Conservation (phyloP, 371 early-diverging fungal species). For the Mortierella sp. region DNA sequence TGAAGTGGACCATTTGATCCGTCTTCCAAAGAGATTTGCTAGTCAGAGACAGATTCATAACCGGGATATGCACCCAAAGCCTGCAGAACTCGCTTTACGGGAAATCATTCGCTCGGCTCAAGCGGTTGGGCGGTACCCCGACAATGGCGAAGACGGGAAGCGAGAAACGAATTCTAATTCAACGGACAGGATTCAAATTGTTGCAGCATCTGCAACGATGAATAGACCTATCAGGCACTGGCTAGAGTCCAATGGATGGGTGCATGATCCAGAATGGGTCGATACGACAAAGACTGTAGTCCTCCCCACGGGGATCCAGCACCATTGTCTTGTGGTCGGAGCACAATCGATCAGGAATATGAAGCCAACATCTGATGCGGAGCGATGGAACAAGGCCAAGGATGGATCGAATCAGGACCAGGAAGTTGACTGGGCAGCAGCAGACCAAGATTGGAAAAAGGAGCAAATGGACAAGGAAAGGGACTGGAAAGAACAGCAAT, state of each 20-base stretch:
- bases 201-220: slow-evolving; percentile 80
- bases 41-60: slow-evolving; percentile 60
- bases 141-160: slow-evolving; percentile 3
- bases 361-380: background rate
- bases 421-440: slow-evolving; percentile 32
- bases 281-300: slow-evolving; percentile 64
- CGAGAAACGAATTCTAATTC: too few species aligned
- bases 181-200: slow-evolving; percentile 62
- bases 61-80: slow-evolving; percentile 72
- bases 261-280: slow-evolving; percentile 68
- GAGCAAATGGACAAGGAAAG: slow-evolving; percentile 15
- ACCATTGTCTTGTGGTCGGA: slow-evolving; percentile 71
- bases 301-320: slow-evolving; percentile 56
- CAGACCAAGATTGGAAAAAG: slow-evolving; percentile 30
- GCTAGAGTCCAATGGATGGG: slow-evolving; percentile 67
- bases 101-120: slow-evolving; percentile 55
- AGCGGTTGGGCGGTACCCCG: slow-evolving; percentile 19
- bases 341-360: slow-evolving; percentile 65
- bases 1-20: slow-evolving; percentile 81
- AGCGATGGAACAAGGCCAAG: slow-evolving; percentile 8
- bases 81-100: slow-evolving; percentile 69
- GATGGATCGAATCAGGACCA: background rate
- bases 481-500: slow-evolving; percentile 32
- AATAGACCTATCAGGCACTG: slow-evolving; percentile 73
- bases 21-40: slow-evolving; percentile 70